Evolutionary conservation across 768 basidiomycete species (phyloP).

Genomic region (Boletus rufocinnamomeus): DNA sequence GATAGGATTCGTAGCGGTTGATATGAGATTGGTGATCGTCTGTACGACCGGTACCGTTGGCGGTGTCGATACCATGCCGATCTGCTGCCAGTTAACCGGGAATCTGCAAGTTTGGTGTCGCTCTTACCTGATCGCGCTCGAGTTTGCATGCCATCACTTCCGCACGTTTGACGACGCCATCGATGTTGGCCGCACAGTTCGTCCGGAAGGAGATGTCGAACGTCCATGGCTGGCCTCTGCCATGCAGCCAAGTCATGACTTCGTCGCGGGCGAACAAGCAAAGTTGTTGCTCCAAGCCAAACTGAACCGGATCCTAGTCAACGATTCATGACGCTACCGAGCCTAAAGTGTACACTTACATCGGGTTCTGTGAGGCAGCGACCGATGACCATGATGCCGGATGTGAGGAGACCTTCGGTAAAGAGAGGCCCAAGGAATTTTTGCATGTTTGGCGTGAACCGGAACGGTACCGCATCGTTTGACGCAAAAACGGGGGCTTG

Average conservation of each 20-base stretch:
- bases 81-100: conserved; percentile 18
- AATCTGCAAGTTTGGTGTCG: not conserved
- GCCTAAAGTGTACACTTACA: conserved; percentile 43
- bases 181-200: conserved; percentile 57
- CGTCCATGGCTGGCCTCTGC: conserved; percentile 55
- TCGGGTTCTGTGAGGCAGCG: conserved; percentile 90
- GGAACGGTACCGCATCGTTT: conserved; percentile 92
- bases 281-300: conserved; percentile 89
- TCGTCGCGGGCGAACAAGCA: conserved; percentile 94
- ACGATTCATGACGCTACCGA: not conserved
- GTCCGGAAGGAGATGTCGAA: conserved; percentile 63
- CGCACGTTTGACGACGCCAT: conserved; percentile 75
- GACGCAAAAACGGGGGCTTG: conserved; percentile 68
- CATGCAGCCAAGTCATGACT: conserved; percentile 73
- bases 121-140: conserved; percentile 76
- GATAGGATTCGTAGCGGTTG: conserved; percentile 82
- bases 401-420: conserved; percentile 85
- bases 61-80: conserved; percentile 24
- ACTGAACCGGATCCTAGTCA: conserved; percentile 48
- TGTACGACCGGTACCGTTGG: conserved; percentile 60
- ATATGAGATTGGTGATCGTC: conserved; percentile 80
- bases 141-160: conserved; percentile 84
- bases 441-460: conserved; percentile 96
- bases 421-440: conserved; percentile 86
- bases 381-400: conserved; percentile 88